These are phyloP conservation scores for Croton laevigatus DNA, from an alignment of 441 rosid genomes.

Conservation along the genomic window DNA sequence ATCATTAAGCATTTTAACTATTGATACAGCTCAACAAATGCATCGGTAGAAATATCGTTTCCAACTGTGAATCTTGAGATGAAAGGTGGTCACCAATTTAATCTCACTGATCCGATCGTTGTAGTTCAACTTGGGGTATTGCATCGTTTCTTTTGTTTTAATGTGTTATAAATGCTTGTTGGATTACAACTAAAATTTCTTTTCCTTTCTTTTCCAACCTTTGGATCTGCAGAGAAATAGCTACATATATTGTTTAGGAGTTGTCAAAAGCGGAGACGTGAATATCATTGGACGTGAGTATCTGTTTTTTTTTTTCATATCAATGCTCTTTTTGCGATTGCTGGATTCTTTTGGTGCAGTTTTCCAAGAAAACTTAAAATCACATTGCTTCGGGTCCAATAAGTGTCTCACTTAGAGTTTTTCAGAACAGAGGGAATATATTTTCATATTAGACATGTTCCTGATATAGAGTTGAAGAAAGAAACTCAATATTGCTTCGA, in stretches of 20 bases:
- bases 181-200: constrained; percentile 10
- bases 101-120: constrained; percentile 51
- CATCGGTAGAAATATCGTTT: constrained; percentile 20
- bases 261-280: constrained; percentile 66
- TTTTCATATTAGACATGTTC: neutral
- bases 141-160: constrained; percentile 7
- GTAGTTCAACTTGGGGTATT: constrained; percentile 42
- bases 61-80: constrained; percentile 63
- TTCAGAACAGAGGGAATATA: too few relatives aligned
- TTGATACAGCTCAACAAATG: constrained; percentile 48
- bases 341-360: neutral
- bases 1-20: constrained; percentile 7
- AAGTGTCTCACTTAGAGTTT: too few relatives aligned
- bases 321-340: neutral
- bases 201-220: neutral
- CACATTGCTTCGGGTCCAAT: too few relatives aligned
- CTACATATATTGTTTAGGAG: constrained; percentile 60
- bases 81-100: constrained; percentile 71
- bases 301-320: constrained; percentile 10
- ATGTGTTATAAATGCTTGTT: constrained; percentile 11
- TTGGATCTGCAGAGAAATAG: constrained; percentile 39
- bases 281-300: constrained; percentile 95
- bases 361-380: neutral
- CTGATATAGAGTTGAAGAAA: neutral
- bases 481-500: neutral